Base-by-base conservation (phyloP, 2,329 filamentous ascomycete species). In the Venturia effusa region DNA sequence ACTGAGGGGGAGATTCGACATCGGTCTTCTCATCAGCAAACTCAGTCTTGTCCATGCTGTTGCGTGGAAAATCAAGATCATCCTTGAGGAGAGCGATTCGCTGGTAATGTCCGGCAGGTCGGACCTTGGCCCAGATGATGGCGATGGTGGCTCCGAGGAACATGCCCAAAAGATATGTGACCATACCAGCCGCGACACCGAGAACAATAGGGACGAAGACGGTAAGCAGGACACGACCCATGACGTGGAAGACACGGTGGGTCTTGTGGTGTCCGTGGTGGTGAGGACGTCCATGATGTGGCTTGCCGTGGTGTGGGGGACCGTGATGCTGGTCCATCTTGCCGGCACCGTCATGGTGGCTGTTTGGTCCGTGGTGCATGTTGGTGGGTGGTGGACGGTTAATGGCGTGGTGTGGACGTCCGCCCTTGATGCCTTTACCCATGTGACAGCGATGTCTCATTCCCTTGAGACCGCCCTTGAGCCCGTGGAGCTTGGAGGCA, bases 181-280 rank as follows among this genome's bases (percentile, higher is more conserved):
- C 80, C 63, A 90, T 81, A 70, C 88, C 88, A 55, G 86, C 85
- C 30, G 84, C 80, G 67, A 90, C 80, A 65, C 88, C 88, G 67
- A 90, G 80, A 62, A 88, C 75, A 62, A 90, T 79, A 1, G 88
- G 88, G 45, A 90, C 78, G 59, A 90, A 73, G 55, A 91, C 81
- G 66, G 87, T 84, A 43, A 84, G 78, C 67, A 82, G 78, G 61
- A 88, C 78, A 68, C 82, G 82, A 70, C 79, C 78, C 59, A 85
- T 67, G 32, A 85, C 74, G 66, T 78, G 75, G 62, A 76, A 73
- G 75, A 82, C 81, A 64, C 72, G 73, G 48, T 73, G 70, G 66
- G 65, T 66, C 69, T 67, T 67, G 63, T 68, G 68, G 39, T 65
- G 63, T 5, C 59, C 48, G 41, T 59, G 24, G n/a, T 67, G 40